phyloP scores from a whole-genome alignment of 768 basidiomycete genomes.

The Cystoderma amianthinum region DNA sequence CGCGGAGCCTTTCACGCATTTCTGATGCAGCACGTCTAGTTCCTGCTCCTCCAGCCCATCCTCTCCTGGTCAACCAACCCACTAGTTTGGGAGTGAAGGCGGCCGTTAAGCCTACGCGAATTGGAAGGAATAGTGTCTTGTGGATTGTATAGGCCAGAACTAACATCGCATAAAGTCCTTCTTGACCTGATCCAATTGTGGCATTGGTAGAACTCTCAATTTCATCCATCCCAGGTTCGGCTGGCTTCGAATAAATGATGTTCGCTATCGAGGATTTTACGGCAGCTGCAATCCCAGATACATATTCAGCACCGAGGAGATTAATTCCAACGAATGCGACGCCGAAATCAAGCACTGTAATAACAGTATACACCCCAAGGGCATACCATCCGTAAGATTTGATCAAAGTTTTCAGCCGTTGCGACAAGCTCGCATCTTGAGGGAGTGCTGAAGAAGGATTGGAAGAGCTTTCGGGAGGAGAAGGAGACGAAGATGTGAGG shows the following conservation, averaged over 20 bases:
- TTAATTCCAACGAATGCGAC: conserved; percentile 82
- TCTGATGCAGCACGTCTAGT: conserved; percentile 55
- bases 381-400: conserved; percentile 96
- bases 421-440: conserved; percentile 50
- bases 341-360: conserved; percentile 75
- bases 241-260: conserved; percentile 43
- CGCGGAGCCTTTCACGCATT: conserved; percentile 38
- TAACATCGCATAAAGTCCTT: conserved; percentile 87
- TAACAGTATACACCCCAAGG: conserved; percentile 76
- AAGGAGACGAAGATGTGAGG: conserved; percentile 30
- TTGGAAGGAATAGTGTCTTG: conserved; percentile 87
- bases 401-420: conserved; percentile 74
- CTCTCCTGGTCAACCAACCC: conserved; percentile 69
- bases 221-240: conserved; percentile 66
- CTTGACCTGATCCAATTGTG: conserved; percentile 35
- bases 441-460: conserved; percentile 24
- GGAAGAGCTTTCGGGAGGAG: conserved; percentile 19
- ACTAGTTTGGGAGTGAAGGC: conserved; percentile 83
- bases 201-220: conserved; percentile 31
- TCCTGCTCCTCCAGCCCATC: conserved; percentile 78
- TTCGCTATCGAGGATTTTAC: conserved; percentile 42
- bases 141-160: conserved; percentile 92
- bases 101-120: conserved; percentile 86
- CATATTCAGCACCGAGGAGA: conserved; percentile 85
- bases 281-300: conserved; percentile 56